These are phyloP conservation scores for Penicillium sp. DNA, from an alignment of 2,329 filamentous ascomycete genomes.

Conservation along the genomic window DNA sequence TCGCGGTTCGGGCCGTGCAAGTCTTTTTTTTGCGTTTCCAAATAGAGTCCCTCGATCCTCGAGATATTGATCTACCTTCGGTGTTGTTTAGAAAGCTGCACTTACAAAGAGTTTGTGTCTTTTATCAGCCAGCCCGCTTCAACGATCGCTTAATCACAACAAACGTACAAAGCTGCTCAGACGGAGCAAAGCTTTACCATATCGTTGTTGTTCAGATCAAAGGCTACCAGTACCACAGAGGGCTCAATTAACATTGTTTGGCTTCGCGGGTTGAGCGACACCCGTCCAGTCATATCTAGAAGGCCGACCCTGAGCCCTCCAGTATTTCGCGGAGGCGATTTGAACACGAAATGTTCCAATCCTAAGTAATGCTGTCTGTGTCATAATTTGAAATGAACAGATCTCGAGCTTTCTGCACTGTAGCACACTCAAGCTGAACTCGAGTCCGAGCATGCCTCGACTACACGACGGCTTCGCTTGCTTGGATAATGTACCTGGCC, in stretches of 20 bases:
- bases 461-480: neutral
- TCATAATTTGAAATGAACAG: neutral
- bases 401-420: neutral
- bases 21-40: neutral
- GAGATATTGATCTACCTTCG: neutral
- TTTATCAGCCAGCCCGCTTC: too few species aligned
- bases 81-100: neutral
- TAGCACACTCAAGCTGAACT: neutral
- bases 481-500: neutral
- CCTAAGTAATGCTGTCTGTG: neutral
- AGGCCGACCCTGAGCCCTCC: neutral
- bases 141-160: too few species aligned
- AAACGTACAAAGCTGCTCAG: too few species aligned
- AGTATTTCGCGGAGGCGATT: neutral
- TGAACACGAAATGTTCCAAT: neutral
- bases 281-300: neutral
- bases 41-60: neutral
- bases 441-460: neutral
- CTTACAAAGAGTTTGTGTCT: too few species aligned
- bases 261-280: neutral
- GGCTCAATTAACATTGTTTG: neutral
- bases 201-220: too few species aligned
- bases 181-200: too few species aligned
- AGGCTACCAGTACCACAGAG: too few species aligned
- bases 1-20: constrained; percentile 1